Conservation (phyloP, 257 asterid species). For the Datura wrightii region DNA sequence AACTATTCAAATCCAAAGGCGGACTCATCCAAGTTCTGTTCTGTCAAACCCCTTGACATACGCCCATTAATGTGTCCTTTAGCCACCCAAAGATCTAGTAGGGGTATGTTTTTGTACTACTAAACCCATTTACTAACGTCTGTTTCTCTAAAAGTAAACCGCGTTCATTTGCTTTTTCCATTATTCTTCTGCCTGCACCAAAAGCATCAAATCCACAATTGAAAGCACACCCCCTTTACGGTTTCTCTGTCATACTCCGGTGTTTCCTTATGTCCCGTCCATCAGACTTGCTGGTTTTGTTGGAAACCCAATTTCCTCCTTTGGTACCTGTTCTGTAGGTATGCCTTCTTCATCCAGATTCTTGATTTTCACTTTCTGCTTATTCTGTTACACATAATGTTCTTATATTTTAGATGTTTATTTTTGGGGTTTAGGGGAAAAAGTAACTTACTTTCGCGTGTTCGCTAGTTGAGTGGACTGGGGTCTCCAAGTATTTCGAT, state of each 20-base stretch:
- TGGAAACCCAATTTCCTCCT: conserved; percentile 6
- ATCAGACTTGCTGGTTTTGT: background rate
- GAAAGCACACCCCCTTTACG: background rate
- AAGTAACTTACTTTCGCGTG: background rate
- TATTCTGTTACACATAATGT: background rate
- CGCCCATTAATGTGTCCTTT: conserved; percentile 11
- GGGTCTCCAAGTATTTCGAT: background rate
- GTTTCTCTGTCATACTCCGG: background rate
- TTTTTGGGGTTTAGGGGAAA: background rate
- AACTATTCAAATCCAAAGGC: background rate
- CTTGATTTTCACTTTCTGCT: conserved; percentile 7
- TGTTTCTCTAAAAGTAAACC: background rate
- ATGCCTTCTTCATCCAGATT: background rate
- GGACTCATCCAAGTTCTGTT: background rate
- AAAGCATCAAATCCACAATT: background rate
- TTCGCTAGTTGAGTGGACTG: background rate
- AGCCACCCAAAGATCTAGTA: conserved; percentile 19
- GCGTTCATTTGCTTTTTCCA: conserved; percentile 13
- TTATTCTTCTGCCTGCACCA: background rate
- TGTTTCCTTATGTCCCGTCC: background rate
- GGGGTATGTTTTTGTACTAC: background rate
- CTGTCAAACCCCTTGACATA: background rate
- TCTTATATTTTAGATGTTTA: background rate
- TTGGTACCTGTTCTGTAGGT: background rate
- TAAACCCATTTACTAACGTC: background rate